Evolutionary conservation across 208 protist genomes (phyloP).

Genomic region (Leishmania tarentolae): DNA sequence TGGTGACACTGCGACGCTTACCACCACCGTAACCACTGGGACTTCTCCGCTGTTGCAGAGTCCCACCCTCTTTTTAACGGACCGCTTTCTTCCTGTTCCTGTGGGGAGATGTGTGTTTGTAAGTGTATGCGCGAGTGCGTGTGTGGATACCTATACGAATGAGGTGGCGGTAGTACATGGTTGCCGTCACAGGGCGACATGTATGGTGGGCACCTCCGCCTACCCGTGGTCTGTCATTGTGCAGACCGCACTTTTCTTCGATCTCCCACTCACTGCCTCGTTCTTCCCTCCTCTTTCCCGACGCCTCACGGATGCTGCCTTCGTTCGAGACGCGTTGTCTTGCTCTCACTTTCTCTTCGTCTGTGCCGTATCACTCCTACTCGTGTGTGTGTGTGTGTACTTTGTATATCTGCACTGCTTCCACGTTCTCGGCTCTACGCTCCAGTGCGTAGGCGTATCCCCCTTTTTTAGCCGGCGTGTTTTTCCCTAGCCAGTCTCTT

Average conservation of each 20-base stretch:
- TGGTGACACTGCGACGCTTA: not conserved
- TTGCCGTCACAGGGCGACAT: not conserved
- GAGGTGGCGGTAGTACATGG: not conserved
- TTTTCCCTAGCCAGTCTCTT: not conserved
- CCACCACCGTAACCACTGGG: not conserved
- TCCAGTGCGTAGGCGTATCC: not conserved
- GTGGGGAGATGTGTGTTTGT: not conserved
- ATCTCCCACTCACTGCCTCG: slow-evolving; percentile 3
- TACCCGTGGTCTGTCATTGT: not conserved
- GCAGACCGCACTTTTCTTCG: not conserved
- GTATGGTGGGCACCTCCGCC: not conserved
- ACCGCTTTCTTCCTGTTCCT: not conserved
- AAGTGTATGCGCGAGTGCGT: not conserved
- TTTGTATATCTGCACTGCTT: not conserved
- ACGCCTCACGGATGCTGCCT: not conserved
- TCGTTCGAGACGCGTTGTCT: not conserved
- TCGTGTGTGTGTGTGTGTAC: not conserved
- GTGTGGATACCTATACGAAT: not conserved
- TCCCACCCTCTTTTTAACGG: not conserved
- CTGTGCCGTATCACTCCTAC: not conserved
- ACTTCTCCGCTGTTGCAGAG: not conserved
- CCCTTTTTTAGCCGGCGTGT: not conserved
- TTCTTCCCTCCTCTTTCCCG: not conserved
- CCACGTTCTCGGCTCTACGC: not conserved
- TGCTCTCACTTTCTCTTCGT: not conserved